These are phyloP conservation scores for Aspergillus clavatus DNA, from an alignment of 2,329 filamentous ascomycete genomes.

Conservation along the genomic window DNA sequence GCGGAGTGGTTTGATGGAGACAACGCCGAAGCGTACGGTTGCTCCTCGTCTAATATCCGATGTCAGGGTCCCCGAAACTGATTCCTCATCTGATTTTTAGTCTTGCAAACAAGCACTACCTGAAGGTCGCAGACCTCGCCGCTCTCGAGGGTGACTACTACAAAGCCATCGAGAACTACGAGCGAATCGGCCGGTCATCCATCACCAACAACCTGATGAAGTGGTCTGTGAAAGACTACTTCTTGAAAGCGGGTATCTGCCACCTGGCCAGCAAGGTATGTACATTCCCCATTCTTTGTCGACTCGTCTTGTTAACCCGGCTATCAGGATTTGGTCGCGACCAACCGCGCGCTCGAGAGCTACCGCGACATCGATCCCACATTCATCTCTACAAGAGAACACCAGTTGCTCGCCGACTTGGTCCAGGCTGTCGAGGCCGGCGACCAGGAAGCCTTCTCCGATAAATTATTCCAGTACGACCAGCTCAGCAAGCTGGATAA, in stretches of 20 bases:
- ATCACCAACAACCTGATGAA: constrained; percentile 90
- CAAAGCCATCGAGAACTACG: constrained; percentile 75
- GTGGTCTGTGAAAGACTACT: constrained; percentile 92
- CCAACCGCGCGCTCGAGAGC: constrained; percentile 72
- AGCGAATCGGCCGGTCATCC: constrained; percentile 71
- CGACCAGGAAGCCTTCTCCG: constrained; percentile 76
- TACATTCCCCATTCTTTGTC: not conserved
- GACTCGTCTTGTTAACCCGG: not conserved
- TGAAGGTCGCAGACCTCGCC: constrained; percentile 85
- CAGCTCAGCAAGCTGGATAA: constrained; percentile 91
- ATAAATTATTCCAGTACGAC: constrained; percentile 84
- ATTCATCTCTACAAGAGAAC: constrained; percentile 73
- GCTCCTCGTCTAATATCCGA: not conserved
- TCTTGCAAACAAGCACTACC: constrained; percentile 85
- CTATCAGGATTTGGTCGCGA: constrained; percentile 65
- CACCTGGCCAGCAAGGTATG: constrained; percentile 62
- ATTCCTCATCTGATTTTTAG: constrained; percentile 38
- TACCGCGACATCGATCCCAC: constrained; percentile 75
- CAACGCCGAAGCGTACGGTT: constrained; percentile 67
- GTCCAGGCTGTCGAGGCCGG: constrained; percentile 68
- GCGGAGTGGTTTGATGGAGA: constrained; percentile 87
- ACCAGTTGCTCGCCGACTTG: constrained; percentile 74
- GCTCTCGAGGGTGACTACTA: constrained; percentile 80
- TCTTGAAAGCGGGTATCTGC: constrained; percentile 90
- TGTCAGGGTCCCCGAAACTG: not conserved